Percentiles rank a stretch among this genome's conserved stretches.
phyloP scores from a whole-genome alignment of 495 filamentous ascomycete genomes.

The Xylaria curta region DNA sequence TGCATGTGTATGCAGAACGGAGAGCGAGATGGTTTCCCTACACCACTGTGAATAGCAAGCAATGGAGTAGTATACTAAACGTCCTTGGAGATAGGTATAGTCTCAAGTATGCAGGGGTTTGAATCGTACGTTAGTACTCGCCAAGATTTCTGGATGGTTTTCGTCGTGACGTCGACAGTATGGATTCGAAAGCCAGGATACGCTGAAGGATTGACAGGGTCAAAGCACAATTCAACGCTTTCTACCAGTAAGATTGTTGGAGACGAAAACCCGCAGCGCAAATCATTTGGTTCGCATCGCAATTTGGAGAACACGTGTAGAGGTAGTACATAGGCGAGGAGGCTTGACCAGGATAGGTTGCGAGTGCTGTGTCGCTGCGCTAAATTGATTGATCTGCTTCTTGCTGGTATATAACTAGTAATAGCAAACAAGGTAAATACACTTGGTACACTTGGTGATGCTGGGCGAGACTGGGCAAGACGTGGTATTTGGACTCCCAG shows the following conservation, averaged over 20 bases:
- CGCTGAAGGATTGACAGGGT: not conserved
- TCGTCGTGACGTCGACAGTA: conserved; percentile 16
- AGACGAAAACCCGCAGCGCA: not conserved
- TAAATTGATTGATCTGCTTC: not conserved
- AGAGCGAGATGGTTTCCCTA: not conserved
- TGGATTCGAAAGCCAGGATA: not conserved
- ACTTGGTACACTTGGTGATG: not conserved
- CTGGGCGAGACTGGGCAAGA: conserved; percentile 1
- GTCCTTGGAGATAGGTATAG: not conserved
- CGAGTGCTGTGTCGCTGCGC: too few relatives aligned
- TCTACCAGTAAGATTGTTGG: conserved; percentile 8
- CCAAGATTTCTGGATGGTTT: not conserved
- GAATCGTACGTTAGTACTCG: not conserved
- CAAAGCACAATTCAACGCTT: not conserved
- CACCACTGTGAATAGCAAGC: not conserved
- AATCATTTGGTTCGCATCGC: conserved; percentile 19
- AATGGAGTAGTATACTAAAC: not conserved
- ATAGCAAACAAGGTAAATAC: too few relatives aligned
- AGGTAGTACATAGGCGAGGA: not conserved
- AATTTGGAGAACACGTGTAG: conserved; percentile 15
- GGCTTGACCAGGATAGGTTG: not conserved
- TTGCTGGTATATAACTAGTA: not conserved
- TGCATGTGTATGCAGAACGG: conserved; percentile 10
- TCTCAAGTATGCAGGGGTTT: not conserved
- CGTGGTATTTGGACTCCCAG: not conserved